Evolutionary conservation across 345 rosid species (phyloP), one percentile per base, ranked within the genome.

Genomic region (Citrus trifoliata): DNA sequence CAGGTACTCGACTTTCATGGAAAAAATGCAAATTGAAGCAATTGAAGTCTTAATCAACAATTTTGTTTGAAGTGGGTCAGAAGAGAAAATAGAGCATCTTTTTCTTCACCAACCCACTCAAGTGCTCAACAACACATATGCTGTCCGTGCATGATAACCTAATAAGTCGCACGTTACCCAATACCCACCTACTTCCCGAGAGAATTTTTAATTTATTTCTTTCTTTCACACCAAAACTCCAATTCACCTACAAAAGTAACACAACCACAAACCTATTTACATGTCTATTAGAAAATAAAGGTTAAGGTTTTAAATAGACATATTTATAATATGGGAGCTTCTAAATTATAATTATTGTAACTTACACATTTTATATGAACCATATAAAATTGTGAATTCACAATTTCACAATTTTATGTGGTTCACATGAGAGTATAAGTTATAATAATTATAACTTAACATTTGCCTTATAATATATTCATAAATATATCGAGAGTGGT

Each of bases 321-420:
- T 42, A 10, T 46, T 42, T 42, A 42, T 42, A 42, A 42, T 12
- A 0, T 12, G 32, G 0, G 32, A 30, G 32, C 4, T 0, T 30
- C 32, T 30, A 0, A 30, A 0, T 30, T 30, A 30, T 3, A 30
- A 30, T 30, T 0, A 30, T 30, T 30, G 0, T 30, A 30, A 30
- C 4, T 30, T 30, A 30, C 4, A 30, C 0, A 0, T 30, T 0
- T 30, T 4, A 30, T 0, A 0, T 30, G 4, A 30, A 30, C 32
- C 32, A 30, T 4, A 0, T 0, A 30, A 30, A 30, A n/a, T n/a
- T n/a, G n/a, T n/a, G n/a, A n/a, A n/a, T n/a, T n/a, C n/a, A n/a
- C n/a, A n/a, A n/a, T n/a, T n/a, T n/a, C n/a, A n/a, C n/a, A n/a
- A n/a, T n/a, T n/a, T n/a, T n/a, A n/a, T 30, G 4, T 30, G 4